A percentile compares a stretch with the other conserved stretches of the same genome.
phyloP scores from a whole-genome alignment of 2,329 filamentous ascomycete genomes.

The Fusarium sp. region DNA sequence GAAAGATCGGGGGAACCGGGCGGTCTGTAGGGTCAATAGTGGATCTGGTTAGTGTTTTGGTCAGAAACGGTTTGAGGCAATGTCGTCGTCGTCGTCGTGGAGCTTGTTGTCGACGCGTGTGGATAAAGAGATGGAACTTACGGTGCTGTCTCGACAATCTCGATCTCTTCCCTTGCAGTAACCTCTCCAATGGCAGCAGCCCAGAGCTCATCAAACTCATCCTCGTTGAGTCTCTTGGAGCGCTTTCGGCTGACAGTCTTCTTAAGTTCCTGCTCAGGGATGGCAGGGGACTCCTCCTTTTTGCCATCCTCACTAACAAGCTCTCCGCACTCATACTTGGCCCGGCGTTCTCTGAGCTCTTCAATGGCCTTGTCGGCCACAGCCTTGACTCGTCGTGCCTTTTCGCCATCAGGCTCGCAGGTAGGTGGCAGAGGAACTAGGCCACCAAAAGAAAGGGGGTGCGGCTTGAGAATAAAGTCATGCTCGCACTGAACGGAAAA shows the following conservation, averaged over 20 bases:
- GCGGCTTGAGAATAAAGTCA: constrained; percentile 86
- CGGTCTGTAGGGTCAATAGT: constrained; percentile 78
- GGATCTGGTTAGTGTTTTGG: constrained; percentile 86
- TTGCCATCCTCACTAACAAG: constrained; percentile 71
- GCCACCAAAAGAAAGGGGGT: constrained; percentile 85
- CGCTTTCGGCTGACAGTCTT: constrained; percentile 79
- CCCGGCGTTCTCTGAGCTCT: constrained; percentile 84
- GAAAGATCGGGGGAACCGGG: constrained; percentile 71
- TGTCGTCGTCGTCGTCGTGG: constrained; percentile 28
- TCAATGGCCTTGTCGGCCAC: constrained; percentile 91
- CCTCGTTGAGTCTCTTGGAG: constrained; percentile 83
- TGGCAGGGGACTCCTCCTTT: constrained; percentile 66
- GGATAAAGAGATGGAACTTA: constrained; percentile 59
- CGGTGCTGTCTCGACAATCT: constrained; percentile 59
- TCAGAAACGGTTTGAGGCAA: constrained; percentile 59
- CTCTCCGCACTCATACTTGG: constrained; percentile 91
- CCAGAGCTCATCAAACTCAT: constrained; percentile 94
- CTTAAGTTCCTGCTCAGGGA: constrained; percentile 80
- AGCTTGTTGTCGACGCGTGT: constrained; percentile 19
- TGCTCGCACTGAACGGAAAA: constrained; percentile 84
- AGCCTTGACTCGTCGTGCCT: constrained; percentile 85
- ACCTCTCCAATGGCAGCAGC: constrained; percentile 79
- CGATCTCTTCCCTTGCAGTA: constrained; percentile 69
- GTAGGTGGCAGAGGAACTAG: constrained; percentile 87
- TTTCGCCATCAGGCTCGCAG: constrained; percentile 95